These are phyloP conservation scores for Vigna nakashimae DNA, from an alignment of 306 rosid species.

Conservation along the genomic window DNA sequence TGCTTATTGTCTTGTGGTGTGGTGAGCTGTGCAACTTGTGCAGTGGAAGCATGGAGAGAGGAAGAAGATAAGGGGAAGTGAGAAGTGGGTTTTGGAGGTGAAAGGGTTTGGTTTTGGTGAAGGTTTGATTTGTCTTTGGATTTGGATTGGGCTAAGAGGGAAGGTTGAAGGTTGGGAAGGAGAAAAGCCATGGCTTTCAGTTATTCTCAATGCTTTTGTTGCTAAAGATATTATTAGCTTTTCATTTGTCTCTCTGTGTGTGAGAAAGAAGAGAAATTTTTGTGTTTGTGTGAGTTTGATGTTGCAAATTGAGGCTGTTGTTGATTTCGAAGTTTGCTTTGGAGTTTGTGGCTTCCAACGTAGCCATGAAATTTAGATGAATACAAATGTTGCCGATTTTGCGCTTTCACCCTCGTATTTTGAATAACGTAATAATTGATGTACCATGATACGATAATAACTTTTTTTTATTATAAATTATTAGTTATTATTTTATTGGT, in stretches of 20 bases:
- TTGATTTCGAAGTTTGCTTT: slow-evolving; percentile 34
- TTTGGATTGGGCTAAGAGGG: slow-evolving; percentile 62
- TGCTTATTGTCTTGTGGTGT: slow-evolving; percentile 57
- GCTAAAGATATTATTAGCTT: slow-evolving; percentile 25
- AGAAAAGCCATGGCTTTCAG: slow-evolving; percentile 75
- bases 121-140: slow-evolving; percentile 56
- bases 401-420: slow-evolving; percentile 34
- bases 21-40: slow-evolving; percentile 60
- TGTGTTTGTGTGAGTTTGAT: slow-evolving; percentile 38
- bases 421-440: not conserved
- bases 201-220: slow-evolving; percentile 7
- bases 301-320: slow-evolving; percentile 50
- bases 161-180: slow-evolving; percentile 70
- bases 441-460: too few species aligned
- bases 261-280: slow-evolving; percentile 32
- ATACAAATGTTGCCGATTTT: slow-evolving; percentile 32
- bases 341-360: slow-evolving; percentile 60
- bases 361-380: slow-evolving; percentile 54
- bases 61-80: slow-evolving; percentile 51
- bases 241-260: slow-evolving; percentile 34
- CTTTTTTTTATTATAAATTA: too few species aligned
- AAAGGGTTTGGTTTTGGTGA: slow-evolving; percentile 48
- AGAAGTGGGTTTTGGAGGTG: slow-evolving; percentile 53
- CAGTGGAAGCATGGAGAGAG: slow-evolving; percentile 52
- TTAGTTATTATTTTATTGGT: too few species aligned